Evolutionary conservation across 106 monocot species (phyloP).

Genomic region (Allium sativum): DNA sequence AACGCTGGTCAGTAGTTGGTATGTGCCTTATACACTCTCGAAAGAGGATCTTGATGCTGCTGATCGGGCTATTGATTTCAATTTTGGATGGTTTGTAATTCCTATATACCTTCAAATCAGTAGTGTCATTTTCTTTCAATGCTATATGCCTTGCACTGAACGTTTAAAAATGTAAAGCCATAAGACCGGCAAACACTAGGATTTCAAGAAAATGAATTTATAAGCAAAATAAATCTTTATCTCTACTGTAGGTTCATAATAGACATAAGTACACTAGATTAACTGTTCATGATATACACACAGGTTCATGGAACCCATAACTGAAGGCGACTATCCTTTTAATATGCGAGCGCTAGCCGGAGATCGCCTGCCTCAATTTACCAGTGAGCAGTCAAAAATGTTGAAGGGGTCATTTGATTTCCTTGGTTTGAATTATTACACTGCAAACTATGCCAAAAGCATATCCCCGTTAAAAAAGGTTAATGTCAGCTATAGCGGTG

Average conservation of each 20-base stretch:
- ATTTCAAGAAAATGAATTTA: too few species aligned
- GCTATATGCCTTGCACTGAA: too few species aligned
- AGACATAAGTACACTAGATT: too few species aligned
- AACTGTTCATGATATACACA: too few species aligned
- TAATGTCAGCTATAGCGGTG: background rate
- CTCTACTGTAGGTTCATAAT: background rate
- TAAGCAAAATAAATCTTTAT: background rate
- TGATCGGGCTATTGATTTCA: slow-evolving; percentile 34
- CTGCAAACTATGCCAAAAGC: background rate
- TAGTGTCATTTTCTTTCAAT: too few species aligned
- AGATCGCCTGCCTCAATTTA: slow-evolving; percentile 1
- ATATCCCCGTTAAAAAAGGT: background rate
- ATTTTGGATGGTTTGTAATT: slow-evolving; percentile 10
- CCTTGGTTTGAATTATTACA: background rate
- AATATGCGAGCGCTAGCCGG: background rate
- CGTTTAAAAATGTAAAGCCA: too few species aligned
- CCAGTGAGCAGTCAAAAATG: background rate
- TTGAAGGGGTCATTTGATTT: slow-evolving; percentile 8
- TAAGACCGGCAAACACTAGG: too few species aligned
- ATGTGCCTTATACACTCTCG: slow-evolving; percentile 20
- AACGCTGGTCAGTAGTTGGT: slow-evolving; percentile 30
- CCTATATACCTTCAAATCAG: background rate
- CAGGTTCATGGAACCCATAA: slow-evolving; percentile 4
- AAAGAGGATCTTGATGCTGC: slow-evolving; percentile 26
- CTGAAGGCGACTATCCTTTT: slow-evolving; percentile 3